phyloP scores from a whole-genome alignment of 116 monocot species.

The Trichopus zeylanicus region DNA sequence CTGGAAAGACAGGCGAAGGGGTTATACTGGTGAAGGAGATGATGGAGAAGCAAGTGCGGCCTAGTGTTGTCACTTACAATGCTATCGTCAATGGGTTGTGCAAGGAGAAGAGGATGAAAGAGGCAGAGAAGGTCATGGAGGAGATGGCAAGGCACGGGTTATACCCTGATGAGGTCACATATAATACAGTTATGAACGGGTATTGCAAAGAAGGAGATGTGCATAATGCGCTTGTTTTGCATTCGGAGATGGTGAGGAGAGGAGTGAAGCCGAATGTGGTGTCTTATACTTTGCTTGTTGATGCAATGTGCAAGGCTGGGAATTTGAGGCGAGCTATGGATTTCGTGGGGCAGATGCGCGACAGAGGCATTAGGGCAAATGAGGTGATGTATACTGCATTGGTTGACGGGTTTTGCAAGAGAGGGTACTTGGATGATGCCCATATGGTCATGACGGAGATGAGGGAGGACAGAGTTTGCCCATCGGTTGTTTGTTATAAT shows the following conservation, averaged over 20 bases:
- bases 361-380: constrained; percentile 31
- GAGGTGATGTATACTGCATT: constrained; percentile 46
- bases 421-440: constrained; percentile 44
- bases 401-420: constrained; percentile 46
- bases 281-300: constrained; percentile 38
- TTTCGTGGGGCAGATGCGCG: constrained; percentile 29
- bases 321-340: constrained; percentile 37
- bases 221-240: constrained; percentile 33
- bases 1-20: constrained; percentile 13
- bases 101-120: constrained; percentile 20
- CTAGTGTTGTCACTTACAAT: constrained; percentile 47
- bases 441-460: constrained; percentile 39
- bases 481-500: constrained; percentile 44
- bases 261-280: constrained; percentile 37
- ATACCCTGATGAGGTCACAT: constrained; percentile 31
- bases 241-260: constrained; percentile 30
- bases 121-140: constrained; percentile 24
- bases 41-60: constrained; percentile 18
- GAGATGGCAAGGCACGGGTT: constrained; percentile 37
- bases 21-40: constrained; percentile 17
- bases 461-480: constrained; percentile 24
- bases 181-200: constrained; percentile 45
- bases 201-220: constrained; percentile 39
- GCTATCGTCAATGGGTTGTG: constrained; percentile 38
- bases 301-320: constrained; percentile 38